These are phyloP conservation scores for Coniosporium tulheliwenetii DNA, from an alignment of 2,329 filamentous ascomycete genomes.

Conservation along the genomic window DNA sequence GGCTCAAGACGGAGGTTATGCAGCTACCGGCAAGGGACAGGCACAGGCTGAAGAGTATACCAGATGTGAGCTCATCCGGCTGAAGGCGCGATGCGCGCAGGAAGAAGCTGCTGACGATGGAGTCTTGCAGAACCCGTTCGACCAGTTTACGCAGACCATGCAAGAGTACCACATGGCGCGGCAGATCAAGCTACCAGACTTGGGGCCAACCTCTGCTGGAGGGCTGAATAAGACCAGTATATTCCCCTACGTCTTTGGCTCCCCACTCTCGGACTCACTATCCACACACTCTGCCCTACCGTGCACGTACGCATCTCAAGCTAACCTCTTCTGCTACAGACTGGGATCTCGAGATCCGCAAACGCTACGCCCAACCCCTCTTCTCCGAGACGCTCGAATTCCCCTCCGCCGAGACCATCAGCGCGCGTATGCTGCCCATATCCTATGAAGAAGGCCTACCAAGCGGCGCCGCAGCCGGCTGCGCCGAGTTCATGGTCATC, in stretches of 20 bases:
- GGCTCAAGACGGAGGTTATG: conserved; percentile 50
- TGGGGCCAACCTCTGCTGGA: conserved; percentile 52
- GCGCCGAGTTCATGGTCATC: conserved; percentile 44
- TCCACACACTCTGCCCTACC: not conserved
- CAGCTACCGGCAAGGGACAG: conserved; percentile 42
- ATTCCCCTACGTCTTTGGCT: conserved; percentile 13
- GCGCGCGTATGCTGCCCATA: conserved; percentile 45
- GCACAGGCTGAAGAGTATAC: conserved; percentile 39
- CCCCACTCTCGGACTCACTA: not conserved
- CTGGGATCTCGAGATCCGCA: conserved; percentile 50
- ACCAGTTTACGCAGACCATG: conserved; percentile 9
- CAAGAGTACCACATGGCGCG: conserved; percentile 20
- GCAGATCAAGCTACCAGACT: conserved; percentile 34
- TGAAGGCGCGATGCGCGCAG: not conserved
- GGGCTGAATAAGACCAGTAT: conserved; percentile 67
- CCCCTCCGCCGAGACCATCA: conserved; percentile 40
- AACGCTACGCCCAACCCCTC: conserved; percentile 46
- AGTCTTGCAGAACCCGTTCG: conserved; percentile 6
- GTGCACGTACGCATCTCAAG: not conserved
- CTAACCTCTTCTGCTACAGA: conserved; percentile 10
- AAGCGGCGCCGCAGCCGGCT: conserved; percentile 23
- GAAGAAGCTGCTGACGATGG: not conserved
- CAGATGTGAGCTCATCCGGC: conserved; percentile 22
- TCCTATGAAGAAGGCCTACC: conserved; percentile 47
- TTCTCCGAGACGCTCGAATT: conserved; percentile 48